Conservation (phyloP, 2,329 filamentous ascomycete genomes). For the Chrysoporthe austroafricana region DNA sequence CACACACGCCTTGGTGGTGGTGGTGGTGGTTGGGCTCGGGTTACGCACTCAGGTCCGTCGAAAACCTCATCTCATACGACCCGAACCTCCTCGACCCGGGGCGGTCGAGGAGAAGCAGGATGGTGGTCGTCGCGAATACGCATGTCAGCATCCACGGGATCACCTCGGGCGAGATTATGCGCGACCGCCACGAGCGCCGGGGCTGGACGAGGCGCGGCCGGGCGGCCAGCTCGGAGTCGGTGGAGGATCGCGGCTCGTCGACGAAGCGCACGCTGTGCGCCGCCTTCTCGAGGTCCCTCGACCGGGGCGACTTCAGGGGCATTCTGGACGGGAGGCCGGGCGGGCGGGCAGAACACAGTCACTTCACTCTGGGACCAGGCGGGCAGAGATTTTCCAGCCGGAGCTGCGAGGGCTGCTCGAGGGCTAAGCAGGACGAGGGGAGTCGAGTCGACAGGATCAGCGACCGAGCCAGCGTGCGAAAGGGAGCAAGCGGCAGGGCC, state of each 20-base stretch:
- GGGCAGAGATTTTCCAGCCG: not conserved
- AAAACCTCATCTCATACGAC: constrained; percentile 25
- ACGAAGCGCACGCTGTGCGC: constrained; percentile 16
- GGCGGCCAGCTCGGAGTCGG: constrained; percentile 15
- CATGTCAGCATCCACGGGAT: constrained; percentile 28
- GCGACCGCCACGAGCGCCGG: constrained; percentile 13
- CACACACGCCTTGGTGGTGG: too few relatives aligned
- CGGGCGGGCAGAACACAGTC: not conserved
- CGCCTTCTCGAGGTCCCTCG: constrained; percentile 16
- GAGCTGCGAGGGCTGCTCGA: not conserved
- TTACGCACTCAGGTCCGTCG: constrained; percentile 26
- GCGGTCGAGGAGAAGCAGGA: constrained; percentile 26
- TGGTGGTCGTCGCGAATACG: constrained; percentile 26
- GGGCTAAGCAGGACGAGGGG: not conserved
- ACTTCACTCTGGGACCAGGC: not conserved
- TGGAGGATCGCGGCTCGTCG: constrained; percentile 14
- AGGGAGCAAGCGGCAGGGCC: not conserved
- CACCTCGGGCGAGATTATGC: constrained; percentile 21
- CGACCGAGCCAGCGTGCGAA: not conserved
- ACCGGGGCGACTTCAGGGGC: constrained; percentile 11
- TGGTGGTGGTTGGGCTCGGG: too few relatives aligned
- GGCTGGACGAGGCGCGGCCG: constrained; percentile 13
- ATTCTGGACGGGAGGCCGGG: not conserved
- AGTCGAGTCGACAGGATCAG: not conserved
- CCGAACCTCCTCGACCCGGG: constrained; percentile 24